Conservation (phyloP, 2,329 filamentous ascomycete species). For the Aspergillus phoenicis region DNA sequence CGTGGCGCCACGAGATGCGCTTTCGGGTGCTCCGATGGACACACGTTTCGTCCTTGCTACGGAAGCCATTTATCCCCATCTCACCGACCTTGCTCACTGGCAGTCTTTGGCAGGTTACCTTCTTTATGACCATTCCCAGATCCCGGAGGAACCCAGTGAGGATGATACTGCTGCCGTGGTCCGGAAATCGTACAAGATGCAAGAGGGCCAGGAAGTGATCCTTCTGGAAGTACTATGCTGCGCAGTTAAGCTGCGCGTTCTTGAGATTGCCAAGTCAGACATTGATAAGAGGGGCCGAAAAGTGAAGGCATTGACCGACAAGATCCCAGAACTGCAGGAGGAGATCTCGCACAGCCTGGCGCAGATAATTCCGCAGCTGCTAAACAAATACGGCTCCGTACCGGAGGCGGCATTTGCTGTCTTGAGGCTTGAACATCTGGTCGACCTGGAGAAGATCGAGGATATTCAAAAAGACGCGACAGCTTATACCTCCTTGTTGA, state of each 20-base stretch:
- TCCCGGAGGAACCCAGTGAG: slow-evolving; percentile 55
- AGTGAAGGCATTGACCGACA: slow-evolving; percentile 62
- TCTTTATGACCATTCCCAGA: slow-evolving; percentile 82
- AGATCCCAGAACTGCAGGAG: slow-evolving; percentile 71
- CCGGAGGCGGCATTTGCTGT: slow-evolving; percentile 84
- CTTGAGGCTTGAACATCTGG: slow-evolving; percentile 78
- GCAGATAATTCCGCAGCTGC: slow-evolving; percentile 74
- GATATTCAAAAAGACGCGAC: slow-evolving; percentile 84
- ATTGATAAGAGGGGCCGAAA: slow-evolving; percentile 58
- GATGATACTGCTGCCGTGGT: slow-evolving; percentile 65
- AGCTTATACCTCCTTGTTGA: slow-evolving; percentile 76
- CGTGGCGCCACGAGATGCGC: slow-evolving; percentile 30
- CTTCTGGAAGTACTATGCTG: slow-evolving; percentile 85
- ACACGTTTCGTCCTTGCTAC: slow-evolving; percentile 84
- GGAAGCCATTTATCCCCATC: slow-evolving; percentile 79
- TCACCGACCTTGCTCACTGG: slow-evolving; percentile 83
- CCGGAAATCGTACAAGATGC: slow-evolving; percentile 72
- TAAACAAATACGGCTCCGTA: slow-evolving; percentile 92
- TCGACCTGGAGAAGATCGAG: slow-evolving; percentile 85
- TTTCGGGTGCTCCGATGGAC: slow-evolving; percentile 69
- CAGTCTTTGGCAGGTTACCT: slow-evolving; percentile 86
- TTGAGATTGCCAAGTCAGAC: slow-evolving; percentile 64
- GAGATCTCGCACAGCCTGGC: slow-evolving; percentile 77
- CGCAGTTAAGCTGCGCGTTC: slow-evolving; percentile 73
- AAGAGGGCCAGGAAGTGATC: slow-evolving; percentile 76